Conservation (phyloP, 108 stramenopile species). For the Skeletonema potamos region DNA sequence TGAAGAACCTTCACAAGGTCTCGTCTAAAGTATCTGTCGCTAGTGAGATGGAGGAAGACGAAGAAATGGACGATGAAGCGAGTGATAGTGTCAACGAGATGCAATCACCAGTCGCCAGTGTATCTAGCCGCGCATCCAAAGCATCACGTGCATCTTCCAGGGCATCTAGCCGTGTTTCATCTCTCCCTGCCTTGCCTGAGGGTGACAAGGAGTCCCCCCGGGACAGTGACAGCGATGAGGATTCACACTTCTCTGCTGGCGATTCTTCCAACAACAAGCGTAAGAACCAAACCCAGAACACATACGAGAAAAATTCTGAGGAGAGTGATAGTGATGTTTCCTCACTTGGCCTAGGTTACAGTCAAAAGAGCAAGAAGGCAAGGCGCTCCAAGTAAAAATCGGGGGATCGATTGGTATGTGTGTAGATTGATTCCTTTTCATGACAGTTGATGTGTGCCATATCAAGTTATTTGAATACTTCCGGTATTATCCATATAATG, state of each 20-base stretch:
- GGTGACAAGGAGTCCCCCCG: slow-evolving; percentile 21
- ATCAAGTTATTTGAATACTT: background rate
- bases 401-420: background rate
- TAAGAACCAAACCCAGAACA: slow-evolving; percentile 8
- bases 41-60: background rate
- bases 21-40: slow-evolving; percentile 6
- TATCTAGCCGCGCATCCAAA: slow-evolving; percentile 6
- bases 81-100: slow-evolving; percentile 14
- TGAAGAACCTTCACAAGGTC: slow-evolving; percentile 27
- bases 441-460: background rate
- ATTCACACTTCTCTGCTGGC: slow-evolving; percentile 6
- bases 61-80: slow-evolving; percentile 14
- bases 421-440: background rate
- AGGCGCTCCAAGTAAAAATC: background rate
- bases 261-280: slow-evolving; percentile 8
- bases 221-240: slow-evolving; percentile 9
- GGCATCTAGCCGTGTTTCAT: slow-evolving; percentile 10
- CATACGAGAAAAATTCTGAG: slow-evolving; percentile 1
- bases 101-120: slow-evolving; percentile 13
- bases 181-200: slow-evolving; percentile 23
- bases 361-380: background rate
- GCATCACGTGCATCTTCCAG: slow-evolving; percentile 16
- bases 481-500: background rate
- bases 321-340: background rate
- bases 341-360: background rate